A percentile compares a stretch with the other conserved stretches of the same genome.
Evolutionary conservation across 1,284 basidiomycete genomes (phyloP).

Genomic region (Pseudozyma pruni): DNA sequence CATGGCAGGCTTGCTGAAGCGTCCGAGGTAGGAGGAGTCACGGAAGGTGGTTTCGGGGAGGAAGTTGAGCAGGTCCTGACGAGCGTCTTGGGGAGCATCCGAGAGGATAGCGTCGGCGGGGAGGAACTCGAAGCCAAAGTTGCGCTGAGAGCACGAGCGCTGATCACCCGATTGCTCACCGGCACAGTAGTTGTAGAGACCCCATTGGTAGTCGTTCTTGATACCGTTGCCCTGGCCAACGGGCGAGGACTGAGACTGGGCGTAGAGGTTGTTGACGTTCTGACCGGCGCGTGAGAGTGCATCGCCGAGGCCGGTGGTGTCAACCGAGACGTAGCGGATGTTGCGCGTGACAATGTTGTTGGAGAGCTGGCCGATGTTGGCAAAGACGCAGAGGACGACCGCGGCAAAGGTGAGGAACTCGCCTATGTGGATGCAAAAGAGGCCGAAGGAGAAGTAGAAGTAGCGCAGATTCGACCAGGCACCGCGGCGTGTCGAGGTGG

Average conservation of each 20-base stretch:
- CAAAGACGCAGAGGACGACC: conserved; percentile 58
- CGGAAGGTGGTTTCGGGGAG: conserved; percentile 42
- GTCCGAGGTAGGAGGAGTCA: conserved; percentile 48
- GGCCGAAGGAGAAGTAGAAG: conserved; percentile 19
- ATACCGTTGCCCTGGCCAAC: conserved; percentile 43
- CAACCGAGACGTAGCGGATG: conserved; percentile 54
- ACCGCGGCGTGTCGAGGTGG: conserved; percentile 11
- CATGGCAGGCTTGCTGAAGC: conserved; percentile 56
- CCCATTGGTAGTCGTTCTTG: conserved; percentile 54
- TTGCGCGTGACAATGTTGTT: conserved; percentile 65
- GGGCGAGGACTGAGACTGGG: conserved; percentile 31
- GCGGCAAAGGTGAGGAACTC: conserved; percentile 64
- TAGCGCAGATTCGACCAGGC: conserved; percentile 9
- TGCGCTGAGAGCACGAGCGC: conserved; percentile 32
- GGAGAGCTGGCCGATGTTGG: conserved; percentile 63
- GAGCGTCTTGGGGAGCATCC: conserved; percentile 31
- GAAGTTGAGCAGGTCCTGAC: conserved; percentile 22
- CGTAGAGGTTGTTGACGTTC: conserved; percentile 45
- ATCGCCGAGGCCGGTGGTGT: conserved; percentile 35
- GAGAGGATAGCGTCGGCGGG: conserved; percentile 40
- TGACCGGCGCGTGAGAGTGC: conserved; percentile 23
- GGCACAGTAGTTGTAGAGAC: conserved; percentile 60
- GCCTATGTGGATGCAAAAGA: conserved; percentile 48
- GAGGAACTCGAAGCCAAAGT: conserved; percentile 54
- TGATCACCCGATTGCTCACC: conserved; percentile 21